phyloP scores from a whole-genome alignment of 129 eudicot genomes.

The Artemisia tridentata region DNA sequence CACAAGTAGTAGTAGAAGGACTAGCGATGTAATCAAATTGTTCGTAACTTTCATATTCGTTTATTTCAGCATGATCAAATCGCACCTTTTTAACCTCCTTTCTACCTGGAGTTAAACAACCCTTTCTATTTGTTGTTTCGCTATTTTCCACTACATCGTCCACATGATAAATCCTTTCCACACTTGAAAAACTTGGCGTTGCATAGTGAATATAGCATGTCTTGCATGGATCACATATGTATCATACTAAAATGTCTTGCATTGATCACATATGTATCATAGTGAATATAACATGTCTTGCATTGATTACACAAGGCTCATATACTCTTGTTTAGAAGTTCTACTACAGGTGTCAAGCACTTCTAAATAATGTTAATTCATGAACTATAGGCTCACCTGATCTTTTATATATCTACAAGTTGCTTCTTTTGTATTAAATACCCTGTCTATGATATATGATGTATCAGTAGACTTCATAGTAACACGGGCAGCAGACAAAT shows the following conservation, averaged over 20 bases:
- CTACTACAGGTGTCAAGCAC: background rate
- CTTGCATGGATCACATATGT: background rate
- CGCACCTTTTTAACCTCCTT: too few species aligned
- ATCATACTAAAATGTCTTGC: background rate
- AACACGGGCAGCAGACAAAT: background rate
- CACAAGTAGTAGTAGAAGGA: too few species aligned
- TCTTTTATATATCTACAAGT: background rate
- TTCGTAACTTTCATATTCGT: too few species aligned
- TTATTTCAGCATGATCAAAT: too few species aligned
- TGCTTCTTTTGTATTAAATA: background rate
- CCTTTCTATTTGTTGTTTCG: too few species aligned
- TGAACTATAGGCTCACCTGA: background rate
- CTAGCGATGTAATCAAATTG: too few species aligned
- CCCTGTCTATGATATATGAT: background rate
- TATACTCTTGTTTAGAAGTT: background rate
- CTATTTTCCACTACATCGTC: too few species aligned
- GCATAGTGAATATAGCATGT: background rate
- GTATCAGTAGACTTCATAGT: background rate
- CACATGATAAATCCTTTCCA: too few species aligned
- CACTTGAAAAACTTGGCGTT: too few species aligned
- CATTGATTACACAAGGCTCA: background rate
- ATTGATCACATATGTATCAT: background rate
- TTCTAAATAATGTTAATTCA: background rate
- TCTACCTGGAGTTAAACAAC: too few species aligned
- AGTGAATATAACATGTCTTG: slow-evolving; percentile 1